phyloP scores from a whole-genome alignment of 2,329 filamentous ascomycete genomes.

The Epichloe baconii region DNA sequence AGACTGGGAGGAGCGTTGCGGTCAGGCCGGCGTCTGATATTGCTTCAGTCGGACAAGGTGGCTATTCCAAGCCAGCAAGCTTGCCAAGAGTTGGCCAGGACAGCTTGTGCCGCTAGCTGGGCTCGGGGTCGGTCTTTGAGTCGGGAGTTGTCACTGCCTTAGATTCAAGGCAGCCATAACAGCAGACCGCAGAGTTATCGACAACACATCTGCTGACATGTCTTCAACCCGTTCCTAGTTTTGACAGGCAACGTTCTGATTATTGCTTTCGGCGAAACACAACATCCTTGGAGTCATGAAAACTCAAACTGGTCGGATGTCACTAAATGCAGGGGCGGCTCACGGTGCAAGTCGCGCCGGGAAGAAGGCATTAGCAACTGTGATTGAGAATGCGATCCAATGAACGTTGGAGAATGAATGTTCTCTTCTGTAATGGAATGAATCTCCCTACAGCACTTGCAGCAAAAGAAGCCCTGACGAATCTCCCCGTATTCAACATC shows the following conservation, averaged over 20 bases:
- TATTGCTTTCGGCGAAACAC: neutral
- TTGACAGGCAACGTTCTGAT: too few relatives aligned
- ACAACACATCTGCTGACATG: too few relatives aligned
- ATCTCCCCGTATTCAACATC: too few relatives aligned
- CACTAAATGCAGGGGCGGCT: neutral
- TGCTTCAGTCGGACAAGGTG: conserved; percentile 1
- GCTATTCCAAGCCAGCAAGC: neutral
- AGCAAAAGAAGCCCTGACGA: too few relatives aligned
- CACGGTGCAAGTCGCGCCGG: neutral
- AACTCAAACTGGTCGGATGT: neutral
- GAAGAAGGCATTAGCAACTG: neutral
- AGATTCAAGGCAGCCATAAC: neutral
- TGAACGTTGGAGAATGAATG: too few relatives aligned
- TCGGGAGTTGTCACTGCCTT: neutral
- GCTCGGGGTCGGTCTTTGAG: neutral
- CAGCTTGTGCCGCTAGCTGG: neutral
- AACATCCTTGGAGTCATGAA: neutral
- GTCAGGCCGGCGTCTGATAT: neutral
- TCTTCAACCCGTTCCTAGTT: too few relatives aligned
- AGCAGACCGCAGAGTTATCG: too few relatives aligned
- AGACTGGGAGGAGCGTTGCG: neutral
- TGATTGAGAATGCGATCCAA: neutral
- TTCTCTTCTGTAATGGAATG: too few relatives aligned
- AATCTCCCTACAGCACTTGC: too few relatives aligned
- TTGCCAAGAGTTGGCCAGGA: neutral